Conservation (phyloP, 805 yeast genomes). For the Hanseniaspora pseudoguilliermondii region DNA sequence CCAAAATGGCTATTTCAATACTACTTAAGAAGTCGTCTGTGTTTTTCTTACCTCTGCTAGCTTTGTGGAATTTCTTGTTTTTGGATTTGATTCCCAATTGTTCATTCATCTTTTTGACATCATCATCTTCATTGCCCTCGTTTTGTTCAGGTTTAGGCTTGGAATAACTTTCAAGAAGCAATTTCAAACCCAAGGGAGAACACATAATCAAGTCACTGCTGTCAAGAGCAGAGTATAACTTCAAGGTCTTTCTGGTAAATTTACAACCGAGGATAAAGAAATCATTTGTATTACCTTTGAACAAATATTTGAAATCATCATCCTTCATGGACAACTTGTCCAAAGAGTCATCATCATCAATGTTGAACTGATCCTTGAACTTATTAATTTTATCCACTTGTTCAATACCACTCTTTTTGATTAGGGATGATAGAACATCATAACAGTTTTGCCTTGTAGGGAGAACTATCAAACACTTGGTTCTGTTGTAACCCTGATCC, state of each 20-base stretch:
- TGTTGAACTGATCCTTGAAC: constrained; percentile 57
- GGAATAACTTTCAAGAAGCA: constrained; percentile 36
- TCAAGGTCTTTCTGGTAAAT: constrained; percentile 75
- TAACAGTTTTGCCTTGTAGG: constrained; percentile 77
- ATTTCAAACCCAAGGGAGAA: constrained; percentile 77
- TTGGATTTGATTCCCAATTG: constrained; percentile 3
- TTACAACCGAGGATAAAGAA: constrained; percentile 84
- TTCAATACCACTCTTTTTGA: constrained; percentile 49
- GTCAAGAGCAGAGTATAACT: constrained; percentile 71
- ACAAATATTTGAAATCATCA: constrained; percentile 63
- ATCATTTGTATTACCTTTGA: constrained; percentile 85
- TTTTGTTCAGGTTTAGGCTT: constrained; percentile 1
- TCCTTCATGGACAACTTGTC: constrained; percentile 42
- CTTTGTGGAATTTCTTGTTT: constrained; percentile 14
- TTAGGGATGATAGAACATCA: constrained; percentile 50
- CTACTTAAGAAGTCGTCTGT: constrained; percentile 78
- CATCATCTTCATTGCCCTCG: constrained; percentile 38
- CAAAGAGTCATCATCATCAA: constrained; percentile 32
- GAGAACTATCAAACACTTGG: constrained; percentile 67
- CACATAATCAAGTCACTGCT: constrained; percentile 78
- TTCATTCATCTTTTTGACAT: constrained; percentile 24
- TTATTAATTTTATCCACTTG: constrained; percentile 73
- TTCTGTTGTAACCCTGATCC: constrained; percentile 93
- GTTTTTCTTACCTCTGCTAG: constrained; percentile 31
- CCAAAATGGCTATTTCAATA: constrained; percentile 68